Base-by-base conservation (phyloP, 73 alveolate species). In the Stentor coeruleus region DNA sequence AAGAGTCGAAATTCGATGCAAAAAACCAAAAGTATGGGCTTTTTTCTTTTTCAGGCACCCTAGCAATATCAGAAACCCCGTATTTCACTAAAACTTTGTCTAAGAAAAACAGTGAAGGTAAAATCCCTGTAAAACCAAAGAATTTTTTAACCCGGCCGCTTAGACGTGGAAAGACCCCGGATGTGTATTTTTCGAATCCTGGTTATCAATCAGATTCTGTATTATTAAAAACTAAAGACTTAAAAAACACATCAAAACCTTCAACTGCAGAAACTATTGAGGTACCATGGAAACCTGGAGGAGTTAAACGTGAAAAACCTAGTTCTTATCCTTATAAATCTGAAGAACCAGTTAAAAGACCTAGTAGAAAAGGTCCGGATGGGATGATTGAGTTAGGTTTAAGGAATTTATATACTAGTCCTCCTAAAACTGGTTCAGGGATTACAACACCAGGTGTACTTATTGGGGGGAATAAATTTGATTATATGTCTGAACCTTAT, bases 1-100 rank as follows among this genome's bases (percentile, higher is more conserved):
- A 66, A 33, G 79, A 66, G 79, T 66, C 79, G 2, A 66, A 66
- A 66, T 66, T 66, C 33, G 79, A 66, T 40, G 49, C 79, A 28
- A 33, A 66, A 20, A 20, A 66, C 33, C 36, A 33, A 66, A 66
- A 31, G 33, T 66, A 28, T 20, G 79, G 79, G 0, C 79, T 66
- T 20, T 66, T 66, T 33, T 66, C 79, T 14, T 66, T 66, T 66
- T 26, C 37, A 26, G 79, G 79, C n/a, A 66, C 79, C 2, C 11
- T 31, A 11, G 79, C 79, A 15, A 33, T 66, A 14, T 20, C 79
- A 20, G 39, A 66, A 11, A 26, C n/a, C 79, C 11, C 79, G n/a
- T 66, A 66, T 66, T 66, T 31, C 11, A 20, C 26, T 14, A 66
- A 15, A 26, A 66, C 20, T 14, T 15, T 15, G n/a, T 15, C 42